Evolutionary conservation across 345 rosid genomes (phyloP).

Genomic region (Draba incana): DNA sequence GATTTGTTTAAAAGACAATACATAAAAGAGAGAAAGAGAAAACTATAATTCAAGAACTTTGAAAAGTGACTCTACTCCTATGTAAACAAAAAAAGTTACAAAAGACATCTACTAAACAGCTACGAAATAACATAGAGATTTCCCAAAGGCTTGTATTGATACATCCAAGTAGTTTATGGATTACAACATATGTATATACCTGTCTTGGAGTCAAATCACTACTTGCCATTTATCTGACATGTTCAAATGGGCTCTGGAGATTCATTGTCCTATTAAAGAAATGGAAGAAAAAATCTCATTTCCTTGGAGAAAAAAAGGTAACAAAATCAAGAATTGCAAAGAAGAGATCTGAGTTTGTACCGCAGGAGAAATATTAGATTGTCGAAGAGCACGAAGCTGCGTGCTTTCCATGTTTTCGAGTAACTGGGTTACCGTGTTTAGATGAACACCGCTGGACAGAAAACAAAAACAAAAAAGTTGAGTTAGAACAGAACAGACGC

Average conservation of each 20-base stretch:
- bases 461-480: slow-evolving; percentile 11
- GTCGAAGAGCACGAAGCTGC: slow-evolving; percentile 44
- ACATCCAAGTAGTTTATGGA: slow-evolving; percentile 1
- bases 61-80: no score
- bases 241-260: slow-evolving; percentile 27
- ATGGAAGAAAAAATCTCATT: background rate
- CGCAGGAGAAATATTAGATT: slow-evolving; percentile 31
- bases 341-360: slow-evolving; percentile 22
- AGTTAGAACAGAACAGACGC: slow-evolving; percentile 17
- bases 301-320: background rate
- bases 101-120: no score
- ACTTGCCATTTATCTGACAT: slow-evolving; percentile 5
- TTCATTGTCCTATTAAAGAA: slow-evolving; percentile 28
- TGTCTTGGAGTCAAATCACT: slow-evolving; percentile 4
- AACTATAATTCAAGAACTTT: no score
- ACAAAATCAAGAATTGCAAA: slow-evolving; percentile 7
- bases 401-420: slow-evolving; percentile 46
- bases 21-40: no score
- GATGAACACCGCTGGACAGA: slow-evolving; percentile 29
- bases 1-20: no score
- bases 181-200: slow-evolving; percentile 22
- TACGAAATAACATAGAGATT: no score
- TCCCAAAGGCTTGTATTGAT: no score
- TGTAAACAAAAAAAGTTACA: no score
- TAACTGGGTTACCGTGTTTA: slow-evolving; percentile 42